Base-by-base conservation (phyloP, 2,329 filamentous ascomycete genomes). In the Ceratocystis huliohia region DNA sequence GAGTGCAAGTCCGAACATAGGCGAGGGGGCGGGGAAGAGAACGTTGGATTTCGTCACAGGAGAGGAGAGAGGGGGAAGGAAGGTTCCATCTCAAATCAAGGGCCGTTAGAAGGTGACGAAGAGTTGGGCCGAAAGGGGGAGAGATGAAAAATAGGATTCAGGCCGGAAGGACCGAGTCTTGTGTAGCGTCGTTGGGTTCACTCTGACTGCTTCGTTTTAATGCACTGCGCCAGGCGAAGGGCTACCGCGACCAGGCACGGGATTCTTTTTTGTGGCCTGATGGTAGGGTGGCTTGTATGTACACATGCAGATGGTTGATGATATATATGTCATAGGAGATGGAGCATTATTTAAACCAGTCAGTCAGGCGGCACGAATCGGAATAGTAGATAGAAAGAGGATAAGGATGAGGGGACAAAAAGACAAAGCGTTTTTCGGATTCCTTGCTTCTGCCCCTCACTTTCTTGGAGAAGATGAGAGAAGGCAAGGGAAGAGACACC, bases 141-240 rank as follows among this genome's bases (percentile, higher is more conserved):
- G 53, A 17, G 20, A 30, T 37, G 8, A 10, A 28, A 28, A 28
- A 5, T 25, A 30, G 53, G 53, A 57, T 57, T 37, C 20, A 30
- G 53, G 20, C 53, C 53, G 53, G 53, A 57, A 28, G 53, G 53
- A 28, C 53, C 53, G 53, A 57, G 53, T 57, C 10, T 22, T 56
- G 20, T 56, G 50, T 22, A 25, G 20, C 20, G 50, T 20, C 50
- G 20, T 25, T 56, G 5, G 13, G 20, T 30, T 56, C 25, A 25
- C 25, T 56, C 10, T 56, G 10, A 56, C 25, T 56, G 10, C 25
- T 56, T 13, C 20, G 20, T 28, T 30, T 56, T 56, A 7, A 22
- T 56, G 46, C 20, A n/a, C 46, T 50, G 17, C 33, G 7, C 33
- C 33, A 37, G 33, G 33, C 33, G 33, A 37, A 37, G 33, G 8